Evolutionary conservation across 2,329 filamentous ascomycete genomes (phyloP).

Genomic region (Simplicillium aogashimaense): DNA sequence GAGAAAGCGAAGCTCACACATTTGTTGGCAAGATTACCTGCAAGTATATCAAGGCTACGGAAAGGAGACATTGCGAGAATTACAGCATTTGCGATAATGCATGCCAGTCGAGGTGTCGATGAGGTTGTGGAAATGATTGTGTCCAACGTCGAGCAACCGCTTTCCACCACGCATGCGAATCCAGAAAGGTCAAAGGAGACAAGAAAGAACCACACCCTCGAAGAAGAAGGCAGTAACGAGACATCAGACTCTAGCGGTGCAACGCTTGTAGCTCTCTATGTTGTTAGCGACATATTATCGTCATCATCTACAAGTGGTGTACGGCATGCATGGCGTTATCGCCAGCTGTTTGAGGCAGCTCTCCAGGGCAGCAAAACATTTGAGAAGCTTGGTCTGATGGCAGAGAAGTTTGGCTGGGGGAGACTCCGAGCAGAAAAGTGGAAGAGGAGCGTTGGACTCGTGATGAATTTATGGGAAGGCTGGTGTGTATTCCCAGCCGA

Average conservation of each 20-base stretch:
- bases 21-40: conserved; percentile 73
- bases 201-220: conserved; percentile 24
- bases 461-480: conserved; percentile 62
- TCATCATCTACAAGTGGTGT: conserved; percentile 68
- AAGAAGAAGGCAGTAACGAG: conserved; percentile 34
- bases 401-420: conserved; percentile 68
- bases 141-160: conserved; percentile 68
- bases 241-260: conserved; percentile 56
- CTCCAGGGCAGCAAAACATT: conserved; percentile 62
- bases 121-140: conserved; percentile 88
- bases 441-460: conserved; percentile 62
- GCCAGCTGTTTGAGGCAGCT: conserved; percentile 67
- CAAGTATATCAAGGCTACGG: conserved; percentile 60
- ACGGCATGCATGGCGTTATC: conserved; percentile 78
- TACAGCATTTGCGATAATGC: conserved; percentile 79
- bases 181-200: conserved; percentile 35
- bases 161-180: conserved; percentile 64
- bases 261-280: conserved; percentile 72
- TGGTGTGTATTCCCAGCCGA: conserved; percentile 66
- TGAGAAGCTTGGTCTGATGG: conserved; percentile 62
- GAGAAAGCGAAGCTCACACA: conserved; percentile 79
- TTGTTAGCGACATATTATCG: conserved; percentile 68
- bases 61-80: conserved; percentile 81
- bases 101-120: conserved; percentile 74
- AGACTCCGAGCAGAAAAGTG: conserved; percentile 75